Base-by-base conservation (phyloP, 1,139 yeast genomes). In the Kurtzmaniella quercitrusa region DNA sequence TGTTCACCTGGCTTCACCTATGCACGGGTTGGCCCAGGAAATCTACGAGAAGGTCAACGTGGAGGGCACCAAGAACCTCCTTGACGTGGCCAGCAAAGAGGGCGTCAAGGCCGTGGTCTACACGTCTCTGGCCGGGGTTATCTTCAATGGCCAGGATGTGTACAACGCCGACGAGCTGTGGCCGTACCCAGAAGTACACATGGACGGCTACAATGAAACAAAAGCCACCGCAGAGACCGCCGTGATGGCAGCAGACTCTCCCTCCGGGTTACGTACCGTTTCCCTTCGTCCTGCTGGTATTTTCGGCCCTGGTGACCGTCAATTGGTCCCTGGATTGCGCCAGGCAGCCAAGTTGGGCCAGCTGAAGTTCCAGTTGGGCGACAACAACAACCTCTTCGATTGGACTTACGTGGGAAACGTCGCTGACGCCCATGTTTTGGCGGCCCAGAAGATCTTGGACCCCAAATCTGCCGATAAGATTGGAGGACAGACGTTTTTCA, bases 341-440 rank as follows among this genome's bases (percentile, higher is more conserved):
- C 77, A 78, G 15, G 96, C 90, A 41, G 93, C 96, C 2, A 76
- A 77, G 51, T 70, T 81, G 46, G 96, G 95, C 14, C 98, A 93
- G 62, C 85, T 93, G 31, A 86, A 85, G 62, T 89, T 88, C 63
- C 98, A 94, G 64, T 73, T 94, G 42, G 98, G 99, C 51, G 93
- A 88, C 62, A 94, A 94, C 65, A 81, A 86, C 62, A 93, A 93
- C 59, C 67, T 94, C 47, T 94, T 93, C 58, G 99, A 94, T 61
- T 90, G 96, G 85, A 90, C 98, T 0, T 94, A 90, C 57, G 98
- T 86, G n/a, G 98, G 97, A n/a, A 94, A 94, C 63, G 98, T 94
- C 18, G 98, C 98, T 0, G 95, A 90, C 65, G 85, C 97, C 5
- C 99, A 94, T 63, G 90, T 93, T 9, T 70, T 93, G 44, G 98